phyloP scores from a whole-genome alignment of 306 rosid genomes.

The Cicer chorassanicum region DNA sequence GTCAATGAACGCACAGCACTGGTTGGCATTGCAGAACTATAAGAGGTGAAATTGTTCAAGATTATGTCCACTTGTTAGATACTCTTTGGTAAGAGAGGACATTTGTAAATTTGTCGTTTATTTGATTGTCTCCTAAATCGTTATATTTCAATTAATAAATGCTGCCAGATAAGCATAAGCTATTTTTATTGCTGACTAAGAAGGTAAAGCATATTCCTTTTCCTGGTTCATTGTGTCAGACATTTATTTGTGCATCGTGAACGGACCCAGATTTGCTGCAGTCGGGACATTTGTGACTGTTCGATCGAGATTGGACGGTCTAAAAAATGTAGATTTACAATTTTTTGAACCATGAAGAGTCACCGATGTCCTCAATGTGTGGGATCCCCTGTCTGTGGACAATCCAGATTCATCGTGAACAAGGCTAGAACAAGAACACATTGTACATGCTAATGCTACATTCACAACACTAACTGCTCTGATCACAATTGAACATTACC shows the following conservation, averaged over 20 bases:
- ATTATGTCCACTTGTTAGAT: conserved; percentile 6
- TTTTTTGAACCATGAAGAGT: no score
- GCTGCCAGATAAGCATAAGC: conserved; percentile 11
- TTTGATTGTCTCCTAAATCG: conserved; percentile 5
- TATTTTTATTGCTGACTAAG: neutral
- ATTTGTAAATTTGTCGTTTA: neutral
- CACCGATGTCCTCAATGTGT: no score
- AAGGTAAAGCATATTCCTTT: neutral
- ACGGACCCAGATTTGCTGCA: neutral
- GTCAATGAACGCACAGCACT: conserved; percentile 23
- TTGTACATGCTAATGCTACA: conserved; percentile 27
- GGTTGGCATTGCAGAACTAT: neutral
- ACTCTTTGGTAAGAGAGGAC: conserved; percentile 9
- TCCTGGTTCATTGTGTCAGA: conserved; percentile 25
- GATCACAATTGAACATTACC: conserved; percentile 56
- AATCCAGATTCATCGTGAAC: neutral
- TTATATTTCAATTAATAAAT: neutral
- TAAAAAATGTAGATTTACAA: no score
- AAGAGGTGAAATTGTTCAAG: neutral
- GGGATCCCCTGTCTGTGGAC: no score
- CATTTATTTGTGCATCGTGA: conserved; percentile 3
- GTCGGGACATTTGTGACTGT: no score
- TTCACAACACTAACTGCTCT: conserved; percentile 13
- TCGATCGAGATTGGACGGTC: no score
- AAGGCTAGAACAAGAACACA: conserved; percentile 34